Evolutionary conservation across 208 protist species (phyloP).

Genomic region (Trypanosoma boissoni): DNA sequence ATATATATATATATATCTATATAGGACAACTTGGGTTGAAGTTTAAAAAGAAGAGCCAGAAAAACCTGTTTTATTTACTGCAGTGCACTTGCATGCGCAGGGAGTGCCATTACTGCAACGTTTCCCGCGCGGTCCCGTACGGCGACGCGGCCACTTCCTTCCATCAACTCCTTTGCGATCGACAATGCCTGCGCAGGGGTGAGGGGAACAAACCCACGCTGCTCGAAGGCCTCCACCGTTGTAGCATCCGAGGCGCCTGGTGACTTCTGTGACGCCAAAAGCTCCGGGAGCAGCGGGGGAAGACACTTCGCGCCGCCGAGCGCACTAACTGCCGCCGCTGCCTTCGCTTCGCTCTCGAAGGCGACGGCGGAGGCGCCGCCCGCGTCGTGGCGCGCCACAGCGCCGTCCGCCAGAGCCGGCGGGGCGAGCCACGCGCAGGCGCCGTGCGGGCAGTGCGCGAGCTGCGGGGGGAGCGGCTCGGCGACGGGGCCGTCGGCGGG

Average conservation of each 20-base stretch:
- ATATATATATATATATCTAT: no score
- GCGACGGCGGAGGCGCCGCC: no score
- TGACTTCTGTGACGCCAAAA: conserved; percentile 14
- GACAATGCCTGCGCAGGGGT: conserved; percentile 21
- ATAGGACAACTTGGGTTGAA: no score
- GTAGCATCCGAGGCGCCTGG: no score
- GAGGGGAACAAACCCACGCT: conserved; percentile 17
- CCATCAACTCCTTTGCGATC: conserved; percentile 29
- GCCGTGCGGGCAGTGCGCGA: not conserved
- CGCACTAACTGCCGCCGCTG: no score
- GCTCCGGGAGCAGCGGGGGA: conserved; percentile 20
- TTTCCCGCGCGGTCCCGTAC: conserved; percentile 26
- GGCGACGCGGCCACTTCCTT: conserved; percentile 30
- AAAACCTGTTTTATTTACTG: conserved; percentile 2
- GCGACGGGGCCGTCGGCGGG: no score
- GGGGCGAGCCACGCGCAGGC: not conserved
- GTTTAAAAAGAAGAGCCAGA: no score
- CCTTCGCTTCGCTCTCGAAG: no score
- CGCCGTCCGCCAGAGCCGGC: conserved; percentile 5
- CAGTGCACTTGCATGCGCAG: conserved; percentile 25
- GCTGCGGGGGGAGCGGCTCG: no score
- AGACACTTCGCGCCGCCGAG: conserved; percentile 15
- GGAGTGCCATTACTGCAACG: conserved; percentile 26
- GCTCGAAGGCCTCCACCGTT: conserved; percentile 4
- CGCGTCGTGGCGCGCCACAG: not conserved